phyloP scores from a whole-genome alignment of 441 rosid species.

The Croton laevigatus region DNA sequence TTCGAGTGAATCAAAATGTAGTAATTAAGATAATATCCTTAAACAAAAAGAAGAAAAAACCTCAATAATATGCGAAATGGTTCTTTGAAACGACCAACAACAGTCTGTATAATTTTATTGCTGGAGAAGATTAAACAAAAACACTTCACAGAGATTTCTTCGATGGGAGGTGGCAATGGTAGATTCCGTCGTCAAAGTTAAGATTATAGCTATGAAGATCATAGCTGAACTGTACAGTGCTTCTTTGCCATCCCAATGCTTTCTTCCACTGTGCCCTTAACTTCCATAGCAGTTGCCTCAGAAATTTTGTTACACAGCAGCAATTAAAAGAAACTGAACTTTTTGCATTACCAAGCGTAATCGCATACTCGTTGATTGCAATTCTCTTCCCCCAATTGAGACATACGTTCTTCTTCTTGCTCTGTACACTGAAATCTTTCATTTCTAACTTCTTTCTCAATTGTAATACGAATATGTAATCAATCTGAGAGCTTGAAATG shows the following conservation, averaged over 20 bases:
- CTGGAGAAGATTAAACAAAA: neutral
- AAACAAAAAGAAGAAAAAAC: neutral
- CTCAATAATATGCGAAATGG: neutral
- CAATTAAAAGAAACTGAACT: slow-evolving; percentile 23
- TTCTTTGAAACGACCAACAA: slow-evolving; percentile 4
- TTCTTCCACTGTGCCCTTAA: slow-evolving; percentile 43
- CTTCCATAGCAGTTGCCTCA: slow-evolving; percentile 43
- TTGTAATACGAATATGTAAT: neutral
- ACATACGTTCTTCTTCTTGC: slow-evolving; percentile 42
- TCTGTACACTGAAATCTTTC: slow-evolving; percentile 27
- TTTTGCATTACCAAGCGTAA: slow-evolving; percentile 22
- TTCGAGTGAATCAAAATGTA: neutral
- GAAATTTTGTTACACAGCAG: slow-evolving; percentile 25
- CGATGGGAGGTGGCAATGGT: slow-evolving; percentile 15
- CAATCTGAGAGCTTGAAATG: slow-evolving; percentile 14
- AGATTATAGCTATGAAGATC: slow-evolving; percentile 59
- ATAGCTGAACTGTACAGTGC: slow-evolving; percentile 45
- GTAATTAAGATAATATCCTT: neutral
- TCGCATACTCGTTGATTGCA: slow-evolving; percentile 26
- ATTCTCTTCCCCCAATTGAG: slow-evolving; percentile 42
- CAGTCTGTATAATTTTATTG: slow-evolving; percentile 4
- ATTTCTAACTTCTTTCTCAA: slow-evolving; percentile 15
- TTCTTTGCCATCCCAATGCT: slow-evolving; percentile 31
- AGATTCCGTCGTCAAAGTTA: slow-evolving; percentile 57
- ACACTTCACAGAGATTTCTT: slow-evolving; percentile 6